Evolutionary conservation across 2,329 filamentous ascomycete species (phyloP), one percentile per base, ranked within the genome.

Genomic region (Colletotrichum phormii): DNA sequence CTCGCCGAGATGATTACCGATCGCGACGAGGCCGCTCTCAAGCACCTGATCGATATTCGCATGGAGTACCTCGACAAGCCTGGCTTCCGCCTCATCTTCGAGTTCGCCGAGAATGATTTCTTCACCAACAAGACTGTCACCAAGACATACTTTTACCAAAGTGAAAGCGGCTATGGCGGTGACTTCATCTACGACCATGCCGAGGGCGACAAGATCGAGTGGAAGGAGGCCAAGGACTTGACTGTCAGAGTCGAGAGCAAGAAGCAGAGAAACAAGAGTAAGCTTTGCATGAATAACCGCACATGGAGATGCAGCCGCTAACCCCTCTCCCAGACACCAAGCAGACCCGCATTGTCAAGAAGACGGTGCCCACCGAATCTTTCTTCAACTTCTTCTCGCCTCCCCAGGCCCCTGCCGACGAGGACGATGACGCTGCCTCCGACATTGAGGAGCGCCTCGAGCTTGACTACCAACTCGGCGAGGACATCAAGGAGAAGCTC

Each of bases 151-250:
- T 98, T 92, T 88, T 99, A 99, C 87, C 96, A 98, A 86, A 97
- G 97, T 81, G 97, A 99, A 90, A 98, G 93, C 79, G 97, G 97
- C 72, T 99, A 99, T 80, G 97, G 96, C 78, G 97, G 97, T 77
- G 97, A 99, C 84, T 99, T 98, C 86, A 98, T 99, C 85, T 99
- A 99, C 83, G 97, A 99, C 83, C 97, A 99, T 82, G 97, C 97
- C 71, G 96, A 99, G 84, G 97, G 97, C 76, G 94, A 98, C 83
- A 97, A 97, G 89, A 97, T 99, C 80, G 93, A 98, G 78, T 99
- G 97, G 97, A 97, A 97, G 86, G 87, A 92, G 11, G 93, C 93
- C 79, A 95, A 97, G 85, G 97, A 99, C 81, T 88, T 99, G 78
- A 99, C 97, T 58, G 94, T 98, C 76, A 93, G 94, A 77, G 88